phyloP scores from a whole-genome alignment of 225 moss, liverwort and hornwort genomes.

The Climacium dendroides region DNA sequence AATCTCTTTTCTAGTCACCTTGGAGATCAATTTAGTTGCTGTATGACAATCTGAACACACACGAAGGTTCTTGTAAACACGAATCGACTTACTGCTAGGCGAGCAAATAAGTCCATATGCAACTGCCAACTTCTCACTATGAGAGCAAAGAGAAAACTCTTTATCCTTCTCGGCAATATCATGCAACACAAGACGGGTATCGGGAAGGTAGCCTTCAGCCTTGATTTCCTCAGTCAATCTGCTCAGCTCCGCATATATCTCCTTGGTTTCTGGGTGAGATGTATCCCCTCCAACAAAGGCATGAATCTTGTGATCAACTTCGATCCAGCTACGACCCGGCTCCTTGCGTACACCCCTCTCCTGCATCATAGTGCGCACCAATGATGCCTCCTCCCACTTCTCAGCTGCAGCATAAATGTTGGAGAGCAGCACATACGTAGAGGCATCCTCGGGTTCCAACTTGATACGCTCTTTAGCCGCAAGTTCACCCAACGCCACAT shows the following conservation, averaged over 20 bases:
- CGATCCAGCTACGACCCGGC: neutral
- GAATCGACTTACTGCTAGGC: neutral
- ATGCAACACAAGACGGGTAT: neutral
- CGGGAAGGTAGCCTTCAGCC: neutral
- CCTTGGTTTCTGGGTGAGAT: neutral
- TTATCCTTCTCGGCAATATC: neutral
- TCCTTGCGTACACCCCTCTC: neutral
- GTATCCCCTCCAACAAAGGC: neutral
- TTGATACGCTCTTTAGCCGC: neutral
- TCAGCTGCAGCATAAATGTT: neutral
- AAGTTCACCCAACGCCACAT: neutral
- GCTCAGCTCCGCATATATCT: neutral
- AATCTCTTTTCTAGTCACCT: neutral
- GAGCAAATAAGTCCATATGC: neutral
- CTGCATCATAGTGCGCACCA: neutral
- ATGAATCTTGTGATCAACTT: neutral
- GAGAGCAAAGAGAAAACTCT: neutral
- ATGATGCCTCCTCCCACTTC: neutral
- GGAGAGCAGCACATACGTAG: neutral
- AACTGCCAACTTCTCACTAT: neutral
- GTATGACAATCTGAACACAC: neutral
- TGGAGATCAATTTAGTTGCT: neutral
- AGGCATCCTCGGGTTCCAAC: neutral
- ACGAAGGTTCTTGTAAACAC: neutral
- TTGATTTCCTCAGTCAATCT: neutral